Base-by-base conservation (phyloP, 331 rosid genomes). In the Telfairia occidentalis region DNA sequence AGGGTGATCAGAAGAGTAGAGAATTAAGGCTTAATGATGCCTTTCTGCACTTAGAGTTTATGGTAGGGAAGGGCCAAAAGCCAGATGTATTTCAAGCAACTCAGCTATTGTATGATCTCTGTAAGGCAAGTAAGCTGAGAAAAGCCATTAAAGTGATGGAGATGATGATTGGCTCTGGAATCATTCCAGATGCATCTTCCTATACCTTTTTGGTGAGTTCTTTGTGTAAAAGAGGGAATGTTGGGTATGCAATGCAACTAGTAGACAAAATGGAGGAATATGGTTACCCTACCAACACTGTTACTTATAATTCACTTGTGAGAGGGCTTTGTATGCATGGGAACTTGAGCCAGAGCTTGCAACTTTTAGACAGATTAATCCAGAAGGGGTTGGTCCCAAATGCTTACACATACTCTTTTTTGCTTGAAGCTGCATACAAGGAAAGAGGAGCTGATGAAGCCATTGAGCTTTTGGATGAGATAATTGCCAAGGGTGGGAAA, bases 211-310 rank as follows among this genome's bases (percentile, higher is more conserved):
- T 94, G 84, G 89, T 94, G 12, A 88, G 78, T 77, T 82, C 57
- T 79, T 81, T 94, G 88, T 94, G 98, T 74, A 88, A 75, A 81
- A 87, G 85, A 63, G 97, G 97, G 6, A 86, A 87, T 75, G 88
- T 90, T 82, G 98, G 97, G 10, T 80, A 87, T 91, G 97, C 98
- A 38, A 81, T 91, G 91, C 97, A 94, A 77, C 34, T 94, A 81
- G 96, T 94, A 73, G 98, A 88, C 23, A 89, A 85, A 54, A 88
- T 91, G 96, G 98, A 87, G 76, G 88, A 84, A 10, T 81, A 71
- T 82, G 96, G 96, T n/a, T 87, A 81, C 59, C 87, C 89, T 2
- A 84, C 96, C 10, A 87, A 76, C 77, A 88, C 89, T 30, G 83
- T 77, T 78, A 88, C 92, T 18, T 91, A 91, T 76, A 91, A 94